Evolutionary conservation across 306 rosid genomes (phyloP), one percentile per base, ranked within the genome.

Genomic region (Citrullus amarus): DNA sequence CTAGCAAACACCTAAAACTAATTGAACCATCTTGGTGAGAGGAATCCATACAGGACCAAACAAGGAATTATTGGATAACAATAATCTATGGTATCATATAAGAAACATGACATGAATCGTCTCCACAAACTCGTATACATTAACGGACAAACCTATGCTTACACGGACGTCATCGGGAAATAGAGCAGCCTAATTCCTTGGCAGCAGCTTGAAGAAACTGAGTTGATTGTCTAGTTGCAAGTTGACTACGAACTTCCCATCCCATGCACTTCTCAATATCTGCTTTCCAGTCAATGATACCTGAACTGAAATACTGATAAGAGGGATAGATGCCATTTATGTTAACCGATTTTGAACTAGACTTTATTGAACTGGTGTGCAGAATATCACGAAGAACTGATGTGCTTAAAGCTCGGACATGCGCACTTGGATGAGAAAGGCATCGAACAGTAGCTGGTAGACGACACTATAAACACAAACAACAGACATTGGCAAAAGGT

Each of bases 351-450:
- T 87, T 91, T 61, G 86, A 77, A 54, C 78, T 85, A 13, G 90
- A 81, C 84, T 89, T 79, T 55, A 86, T 76, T 9, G 91, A 88
- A 75, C 94, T 89, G 2, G 91, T 83, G 63, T 84, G 86, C 87
- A 92, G 41, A 72, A 94, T 89, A 67, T 92, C 97, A 0, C 98
- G 97, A 38, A 94, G 97, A 80, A 94, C 98, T 0, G 98, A 94
- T n/a, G 77, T 85, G 82, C 98, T 94, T 84, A 92, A 77, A 8
- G 98, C 86, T 0, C 97, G 96, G 17, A 92, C 95, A 20, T 88
- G 98, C 0, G 98, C 98, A 60, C 98, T 94, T 20, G 95, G 95
- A 83, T 94, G 98, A 78, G 92, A 86, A 67, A 94, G 95, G 86
- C 97, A 94, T 79, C 90, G 89, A 57, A 85, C 78, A 55, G 93